A percentile compares a stretch with the other conserved stretches of the same genome.
Evolutionary conservation across 139 green algal genomes (phyloP).

Genomic region (Volvox reticuliferus): DNA sequence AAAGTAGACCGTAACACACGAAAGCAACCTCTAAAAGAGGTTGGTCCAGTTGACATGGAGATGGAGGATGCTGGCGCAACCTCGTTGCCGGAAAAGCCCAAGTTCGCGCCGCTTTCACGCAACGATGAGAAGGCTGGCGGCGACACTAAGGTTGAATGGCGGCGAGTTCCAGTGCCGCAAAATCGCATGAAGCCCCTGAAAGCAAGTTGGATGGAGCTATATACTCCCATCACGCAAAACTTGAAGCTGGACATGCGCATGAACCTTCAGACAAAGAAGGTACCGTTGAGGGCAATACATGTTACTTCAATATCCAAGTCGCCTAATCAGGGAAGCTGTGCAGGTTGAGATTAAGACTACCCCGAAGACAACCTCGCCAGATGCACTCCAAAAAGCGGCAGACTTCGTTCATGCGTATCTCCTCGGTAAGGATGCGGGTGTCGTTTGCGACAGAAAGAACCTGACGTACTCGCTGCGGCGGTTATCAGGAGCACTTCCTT

Average conservation of each 20-base stretch:
- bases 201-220: constrained; percentile 95
- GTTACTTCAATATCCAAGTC: background rate
- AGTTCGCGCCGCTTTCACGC: constrained; percentile 14
- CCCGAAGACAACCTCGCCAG: constrained; percentile 80
- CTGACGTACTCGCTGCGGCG: too few relatives aligned
- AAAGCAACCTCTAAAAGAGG: constrained; percentile 33
- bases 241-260: constrained; percentile 99
- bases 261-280: constrained; percentile 97
- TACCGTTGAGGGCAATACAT: constrained; percentile 42
- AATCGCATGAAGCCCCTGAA: constrained; percentile 98
- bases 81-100: constrained; percentile 34
- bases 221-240: constrained; percentile 96
- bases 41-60: constrained; percentile 21
- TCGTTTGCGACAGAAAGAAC: background rate
- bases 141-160: constrained; percentile 44
- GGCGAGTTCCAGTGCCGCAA: constrained; percentile 85
- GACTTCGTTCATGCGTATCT: constrained; percentile 99
- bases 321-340: background rate
- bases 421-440: constrained; percentile 77
- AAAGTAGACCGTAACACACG: constrained; percentile 41
- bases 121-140: constrained; percentile 25
- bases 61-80: background rate
- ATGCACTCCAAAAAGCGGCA: constrained; percentile 94
- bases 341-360: constrained; percentile 99
- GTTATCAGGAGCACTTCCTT: too few relatives aligned